Base-by-base conservation (phyloP, 2,329 filamentous ascomycete species). In the Massarina eburnea region DNA sequence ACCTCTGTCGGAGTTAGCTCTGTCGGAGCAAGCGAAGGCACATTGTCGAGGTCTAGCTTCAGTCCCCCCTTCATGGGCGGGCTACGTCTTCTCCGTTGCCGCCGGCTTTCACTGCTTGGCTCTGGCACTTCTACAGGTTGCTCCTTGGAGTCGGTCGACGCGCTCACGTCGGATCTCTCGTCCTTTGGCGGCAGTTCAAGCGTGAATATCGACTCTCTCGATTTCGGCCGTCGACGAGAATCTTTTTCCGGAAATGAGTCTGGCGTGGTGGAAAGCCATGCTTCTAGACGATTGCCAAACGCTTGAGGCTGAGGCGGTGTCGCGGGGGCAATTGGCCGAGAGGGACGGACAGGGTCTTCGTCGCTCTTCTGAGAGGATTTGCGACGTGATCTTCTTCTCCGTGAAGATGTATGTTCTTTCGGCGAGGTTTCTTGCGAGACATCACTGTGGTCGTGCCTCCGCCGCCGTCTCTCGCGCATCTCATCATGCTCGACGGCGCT, bases 211-310 rank as follows among this genome's bases (percentile, higher is more conserved):
- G 64, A 59, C 19, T 65, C 64, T 39, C 61, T 66, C 8, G 66
- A 67, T 37, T 49, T 52, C 38, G 56, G 55, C 32, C 62, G 53
- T 21, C 66, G 64, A 20, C 66, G 66, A 3, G 68, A 66, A 27
- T 73, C 73, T 39, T 71, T 62, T n/a, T 80, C 77, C 38, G 75
- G 49, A 46, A 82, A 80, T 2, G 80, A 78, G 62, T 83, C 80
- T 8, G 77, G 73, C 2, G 80, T 81, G 41, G 71, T 72, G 2
- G 76, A 76, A 5, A 86, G 74, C 83, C 83, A 86, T 39, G 81
- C 79, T 64, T 85, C 80, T 20, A 86, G 78, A 38, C 80, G 80
- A 41, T 59, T 76, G 17, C 70, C 73, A 45, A 76, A 74, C 12
- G 76, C 71, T 35, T 75, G 75, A 17, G 72, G 62, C 36, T 75